These are phyloP conservation scores for Boletus edulis DNA, from an alignment of 768 basidiomycete species.

Conservation along the genomic window DNA sequence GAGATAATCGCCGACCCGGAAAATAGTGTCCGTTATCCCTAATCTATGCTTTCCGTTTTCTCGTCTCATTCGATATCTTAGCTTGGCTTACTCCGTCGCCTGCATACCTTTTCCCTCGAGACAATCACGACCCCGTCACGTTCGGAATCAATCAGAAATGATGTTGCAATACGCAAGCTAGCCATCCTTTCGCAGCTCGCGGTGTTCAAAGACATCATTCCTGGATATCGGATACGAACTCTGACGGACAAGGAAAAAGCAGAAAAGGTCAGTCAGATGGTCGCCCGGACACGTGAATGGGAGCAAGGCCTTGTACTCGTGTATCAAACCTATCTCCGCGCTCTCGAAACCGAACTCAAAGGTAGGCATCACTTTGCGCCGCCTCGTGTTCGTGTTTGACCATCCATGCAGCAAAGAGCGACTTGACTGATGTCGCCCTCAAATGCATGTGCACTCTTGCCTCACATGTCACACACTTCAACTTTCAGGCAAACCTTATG, in stretches of 20 bases:
- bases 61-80: slow-evolving; percentile 33
- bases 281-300: slow-evolving; percentile 86
- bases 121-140: slow-evolving; percentile 69
- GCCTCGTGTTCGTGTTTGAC: slow-evolving; percentile 20
- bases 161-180: slow-evolving; percentile 79
- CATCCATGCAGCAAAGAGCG: slow-evolving; percentile 52
- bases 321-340: slow-evolving; percentile 87
- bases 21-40: slow-evolving; percentile 66
- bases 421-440: slow-evolving; percentile 66
- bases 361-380: slow-evolving; percentile 35
- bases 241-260: slow-evolving; percentile 88
- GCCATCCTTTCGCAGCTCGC: slow-evolving; percentile 89
- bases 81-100: slow-evolving; percentile 84
- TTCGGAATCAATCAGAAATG: slow-evolving; percentile 72
- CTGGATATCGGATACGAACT: slow-evolving; percentile 91
- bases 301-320: slow-evolving; percentile 88
- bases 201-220: slow-evolving; percentile 94
- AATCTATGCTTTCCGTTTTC: slow-evolving; percentile 1
- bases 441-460: slow-evolving; percentile 87
- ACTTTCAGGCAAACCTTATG: slow-evolving; percentile 93
- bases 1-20: slow-evolving; percentile 95
- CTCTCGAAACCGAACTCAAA: slow-evolving; percentile 85
- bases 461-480: slow-evolving; percentile 89
- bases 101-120: slow-evolving; percentile 85
- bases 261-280: slow-evolving; percentile 94